A percentile compares a stretch with the other conserved stretches of the same genome.
Conservation (phyloP, 345 rosid genomes). For the Lepidium didymum region DNA sequence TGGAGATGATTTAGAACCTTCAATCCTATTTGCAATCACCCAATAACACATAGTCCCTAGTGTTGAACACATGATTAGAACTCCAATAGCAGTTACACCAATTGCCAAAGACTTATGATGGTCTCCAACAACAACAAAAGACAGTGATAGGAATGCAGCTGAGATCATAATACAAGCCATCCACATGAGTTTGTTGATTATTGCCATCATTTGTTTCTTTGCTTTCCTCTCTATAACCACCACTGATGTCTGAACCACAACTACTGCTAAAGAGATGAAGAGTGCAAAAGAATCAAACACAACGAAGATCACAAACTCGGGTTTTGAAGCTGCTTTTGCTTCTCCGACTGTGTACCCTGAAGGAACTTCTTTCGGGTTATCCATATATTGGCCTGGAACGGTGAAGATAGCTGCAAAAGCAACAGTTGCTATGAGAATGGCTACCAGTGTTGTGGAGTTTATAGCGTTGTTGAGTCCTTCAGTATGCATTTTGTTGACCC, state of each 20-base stretch:
- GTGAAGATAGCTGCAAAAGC: slow-evolving; percentile 91
- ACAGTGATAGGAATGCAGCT: slow-evolving; percentile 65
- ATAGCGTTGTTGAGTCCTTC: slow-evolving; percentile 95
- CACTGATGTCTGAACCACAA: slow-evolving; percentile 89
- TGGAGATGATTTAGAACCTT: slow-evolving; percentile 51
- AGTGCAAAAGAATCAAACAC: slow-evolving; percentile 80
- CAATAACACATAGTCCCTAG: slow-evolving; percentile 88
- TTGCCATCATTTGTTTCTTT: slow-evolving; percentile 76
- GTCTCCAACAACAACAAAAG: slow-evolving; percentile 68
- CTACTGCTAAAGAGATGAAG: slow-evolving; percentile 89
- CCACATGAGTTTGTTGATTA: slow-evolving; percentile 96
- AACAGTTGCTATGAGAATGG: slow-evolving; percentile 87
- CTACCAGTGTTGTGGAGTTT: slow-evolving; percentile 80
- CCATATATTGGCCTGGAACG: slow-evolving; percentile 77
- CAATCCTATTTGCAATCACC: slow-evolving; percentile 62
- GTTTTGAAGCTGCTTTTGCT: slow-evolving; percentile 53
- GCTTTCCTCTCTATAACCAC: slow-evolving; percentile 79
- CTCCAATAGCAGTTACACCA: slow-evolving; percentile 51
- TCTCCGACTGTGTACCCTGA: slow-evolving; percentile 42
- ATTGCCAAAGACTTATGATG: slow-evolving; percentile 53
- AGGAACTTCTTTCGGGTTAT: slow-evolving; percentile 33
- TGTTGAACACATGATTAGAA: slow-evolving; percentile 69
- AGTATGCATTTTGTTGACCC: slow-evolving; percentile 64
- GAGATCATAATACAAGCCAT: slow-evolving; percentile 84
- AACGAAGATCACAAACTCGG: slow-evolving; percentile 57